phyloP scores from a whole-genome alignment of 441 rosid genomes.

The Kokia cookei region DNA sequence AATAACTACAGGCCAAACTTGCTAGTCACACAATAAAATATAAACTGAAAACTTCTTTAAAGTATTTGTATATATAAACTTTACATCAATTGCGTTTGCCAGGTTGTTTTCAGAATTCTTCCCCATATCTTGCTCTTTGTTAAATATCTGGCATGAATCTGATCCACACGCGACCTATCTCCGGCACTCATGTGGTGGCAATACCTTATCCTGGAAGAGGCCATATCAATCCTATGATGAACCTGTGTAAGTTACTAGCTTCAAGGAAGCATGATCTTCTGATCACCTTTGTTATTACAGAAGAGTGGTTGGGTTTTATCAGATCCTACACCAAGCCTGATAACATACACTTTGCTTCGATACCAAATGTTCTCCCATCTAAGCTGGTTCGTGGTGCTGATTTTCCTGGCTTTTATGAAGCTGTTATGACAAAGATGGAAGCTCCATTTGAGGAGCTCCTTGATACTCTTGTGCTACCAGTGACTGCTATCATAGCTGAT shows the following conservation, averaged over 20 bases:
- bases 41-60: not conserved
- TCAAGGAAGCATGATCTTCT: constrained; percentile 23
- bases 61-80: not conserved
- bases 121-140: not conserved
- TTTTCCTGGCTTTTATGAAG: constrained; percentile 31
- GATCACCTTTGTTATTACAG: constrained; percentile 52
- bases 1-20: not conserved
- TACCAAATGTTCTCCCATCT: constrained; percentile 57
- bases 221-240: constrained; percentile 70
- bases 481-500: constrained; percentile 34
- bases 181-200: constrained; percentile 40
- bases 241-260: constrained; percentile 42
- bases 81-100: not conserved
- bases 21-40: not conserved
- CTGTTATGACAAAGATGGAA: constrained; percentile 38
- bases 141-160: not conserved
- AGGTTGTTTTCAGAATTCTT: not conserved
- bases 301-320: constrained; percentile 60
- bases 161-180: not conserved
- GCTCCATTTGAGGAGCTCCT: constrained; percentile 49
- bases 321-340: constrained; percentile 26
- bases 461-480: constrained; percentile 24
- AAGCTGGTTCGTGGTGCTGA: constrained; percentile 43
- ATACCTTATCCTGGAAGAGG: constrained; percentile 70
- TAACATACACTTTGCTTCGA: constrained; percentile 28